Base-by-base conservation (phyloP, 1,139 yeast species). In the Taiozyma sp. region DNA sequence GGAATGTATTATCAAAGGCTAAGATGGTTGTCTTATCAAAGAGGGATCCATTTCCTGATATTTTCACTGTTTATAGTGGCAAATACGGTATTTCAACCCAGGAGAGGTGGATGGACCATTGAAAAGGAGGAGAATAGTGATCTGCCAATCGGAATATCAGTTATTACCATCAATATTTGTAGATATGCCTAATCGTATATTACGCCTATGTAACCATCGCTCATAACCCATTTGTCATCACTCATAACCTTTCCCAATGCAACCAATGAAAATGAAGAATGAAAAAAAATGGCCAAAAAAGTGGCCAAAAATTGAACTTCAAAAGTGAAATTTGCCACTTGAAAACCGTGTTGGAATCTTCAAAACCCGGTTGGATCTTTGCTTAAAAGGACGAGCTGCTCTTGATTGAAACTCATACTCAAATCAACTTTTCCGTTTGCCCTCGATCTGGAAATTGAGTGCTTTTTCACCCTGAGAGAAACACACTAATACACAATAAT, bases 1-100 rank as follows among this genome's bases (percentile, higher is more conserved):
- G 83, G 0, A 81, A 81, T 53, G 62, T 81, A 1, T 72, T 76
- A 8, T 75, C 83, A 2, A 65, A 75, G 27, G 61, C 71, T 5
- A 69, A 75, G 39, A 69, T 71, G 4, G 70, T 80, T 2, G 74
- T 82, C 0, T 61, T 82, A 34, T 76, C 84, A 45, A 80, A 78
- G 56, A 67, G 70, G 3, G 76, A 72, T 23, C 76, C 78, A 4
- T 82, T 82, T 58, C 83, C 86, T 0, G 61, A 65, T 14, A 70
- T 79, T 1, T 72, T 67, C 52, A 65, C 65, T 2, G 30, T 46
- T 6, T 56, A 56, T 38, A 19, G 44, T 22, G 30, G 28, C 3
- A 54, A 51, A 36, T 57, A 45, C 34, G 56, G 56, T 1, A 38
- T 42, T 8, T 22, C 36, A 0, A 48, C 52, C 3, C 51, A 49